Base-by-base conservation (phyloP, 2,329 filamentous ascomycete genomes). In the Aspergillus costaricaensis region DNA sequence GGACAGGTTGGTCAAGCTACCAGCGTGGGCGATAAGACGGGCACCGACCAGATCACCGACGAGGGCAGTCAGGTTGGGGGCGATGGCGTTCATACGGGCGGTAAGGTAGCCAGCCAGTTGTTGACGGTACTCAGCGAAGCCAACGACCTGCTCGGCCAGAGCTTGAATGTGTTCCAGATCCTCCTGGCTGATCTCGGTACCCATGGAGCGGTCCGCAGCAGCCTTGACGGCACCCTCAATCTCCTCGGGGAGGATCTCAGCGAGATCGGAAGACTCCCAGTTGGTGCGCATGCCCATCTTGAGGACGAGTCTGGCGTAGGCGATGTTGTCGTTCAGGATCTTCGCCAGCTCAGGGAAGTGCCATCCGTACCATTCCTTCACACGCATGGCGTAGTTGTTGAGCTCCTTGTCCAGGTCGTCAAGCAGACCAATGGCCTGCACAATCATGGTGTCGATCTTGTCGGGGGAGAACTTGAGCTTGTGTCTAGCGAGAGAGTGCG, bases 281-380 rank as follows among this genome's bases (percentile, higher is more conserved):
- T 92, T 92, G 67, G 89, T 87, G 67, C 95, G 90, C 85, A 96
- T 91, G 69, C 95, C 95, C 82, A 96, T 91, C 66, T 89, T 86
- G 54, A 96, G 81, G 60, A 99, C 92, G 60, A 99, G 88, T 68
- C 89, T 89, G 62, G 93, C 88, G 76, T 96, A 99, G 66, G 93
- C 93, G 64, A 96, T 82, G 80, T 99, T 99, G 84, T 99, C 95
- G 78, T 96, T 96, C 69, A 97, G 85, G 74, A 98, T 96, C 81
- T 93, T 94, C 74, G 91, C 93, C 85, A 99, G 88, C 82, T 99
- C 95, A 43, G 95, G 95, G 83, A 98, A 99, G 80, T 98, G 95
- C 95, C 95, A 99, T 72, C 95, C 95, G 76, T 99, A 99, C 95
- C 95, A 99, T 80, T 99, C 95, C 87, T 98, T 98, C 64, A 97